Evolutionary conservation across 352 stramenopile species (phyloP).

Genomic region (Pythium sp.): DNA sequence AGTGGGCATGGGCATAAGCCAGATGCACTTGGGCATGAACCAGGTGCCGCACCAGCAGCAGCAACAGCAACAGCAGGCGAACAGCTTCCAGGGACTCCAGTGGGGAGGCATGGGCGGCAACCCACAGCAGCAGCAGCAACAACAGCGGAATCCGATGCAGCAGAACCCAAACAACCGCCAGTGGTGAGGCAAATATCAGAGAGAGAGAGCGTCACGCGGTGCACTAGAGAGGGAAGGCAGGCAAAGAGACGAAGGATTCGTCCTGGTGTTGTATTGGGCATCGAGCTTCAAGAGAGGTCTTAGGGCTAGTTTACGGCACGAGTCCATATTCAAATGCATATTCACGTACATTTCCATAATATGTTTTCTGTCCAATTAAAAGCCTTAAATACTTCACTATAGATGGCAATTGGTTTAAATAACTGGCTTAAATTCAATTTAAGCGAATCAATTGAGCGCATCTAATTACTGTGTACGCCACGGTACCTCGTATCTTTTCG

Average conservation of each 20-base stretch:
- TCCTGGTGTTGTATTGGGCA: neutral
- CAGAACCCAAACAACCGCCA: slow-evolving; percentile 41
- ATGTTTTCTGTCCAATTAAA: slow-evolving; percentile 4
- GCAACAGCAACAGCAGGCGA: slow-evolving; percentile 40
- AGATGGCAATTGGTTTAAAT: neutral
- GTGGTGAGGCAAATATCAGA: slow-evolving; percentile 24
- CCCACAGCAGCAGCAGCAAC: slow-evolving; percentile 39
- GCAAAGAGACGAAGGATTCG: neutral
- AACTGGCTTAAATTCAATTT: neutral
- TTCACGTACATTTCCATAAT: slow-evolving; percentile 7
- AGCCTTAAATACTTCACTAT: neutral
- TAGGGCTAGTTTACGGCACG: neutral
- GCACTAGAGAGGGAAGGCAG: neutral
- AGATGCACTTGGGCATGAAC: slow-evolving; percentile 80
- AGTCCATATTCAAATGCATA: neutral
- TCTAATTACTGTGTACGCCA: neutral
- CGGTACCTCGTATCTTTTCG: slow-evolving; percentile 13
- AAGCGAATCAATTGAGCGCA: neutral
- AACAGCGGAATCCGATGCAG: slow-evolving; percentile 56
- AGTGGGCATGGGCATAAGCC: slow-evolving; percentile 76
- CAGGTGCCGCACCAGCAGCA: slow-evolving; percentile 40
- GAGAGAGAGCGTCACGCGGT: neutral
- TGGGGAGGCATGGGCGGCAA: slow-evolving; percentile 74
- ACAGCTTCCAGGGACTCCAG: slow-evolving; percentile 83
- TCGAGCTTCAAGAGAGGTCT: neutral